Conservation (phyloP, 148 eudicot genomes). For the Fallopia convolvulus region DNA sequence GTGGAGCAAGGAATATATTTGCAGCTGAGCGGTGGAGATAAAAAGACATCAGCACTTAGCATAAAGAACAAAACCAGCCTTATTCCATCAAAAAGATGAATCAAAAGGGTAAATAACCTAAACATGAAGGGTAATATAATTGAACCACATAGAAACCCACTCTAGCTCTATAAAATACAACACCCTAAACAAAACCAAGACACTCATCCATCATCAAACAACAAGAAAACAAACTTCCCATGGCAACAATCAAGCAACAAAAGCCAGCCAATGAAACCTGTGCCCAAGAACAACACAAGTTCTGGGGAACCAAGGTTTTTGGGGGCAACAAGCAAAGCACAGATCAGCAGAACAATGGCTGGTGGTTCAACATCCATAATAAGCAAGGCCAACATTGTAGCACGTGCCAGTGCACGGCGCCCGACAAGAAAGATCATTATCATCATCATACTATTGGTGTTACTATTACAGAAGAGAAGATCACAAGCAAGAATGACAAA, state of each 20-base stretch:
- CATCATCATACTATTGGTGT: slow-evolving; percentile 1
- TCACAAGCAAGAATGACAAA: background rate
- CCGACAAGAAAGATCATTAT: slow-evolving; percentile 17
- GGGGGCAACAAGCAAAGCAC: slow-evolving; percentile 24
- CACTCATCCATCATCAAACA: background rate
- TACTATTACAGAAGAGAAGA: slow-evolving; percentile 15
- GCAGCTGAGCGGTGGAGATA: slow-evolving; percentile 2
- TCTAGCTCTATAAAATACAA: background rate
- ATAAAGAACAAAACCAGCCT: background rate
- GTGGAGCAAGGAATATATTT: slow-evolving; percentile 8
- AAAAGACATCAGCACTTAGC: slow-evolving; percentile 3
- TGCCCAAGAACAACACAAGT: slow-evolving; percentile 12
- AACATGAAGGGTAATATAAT: background rate
- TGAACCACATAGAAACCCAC: background rate
- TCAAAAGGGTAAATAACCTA: background rate
- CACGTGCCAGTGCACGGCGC: slow-evolving; percentile 17
- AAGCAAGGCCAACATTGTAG: slow-evolving; percentile 19
- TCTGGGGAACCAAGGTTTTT: slow-evolving; percentile 29
- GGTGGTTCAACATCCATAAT: background rate
- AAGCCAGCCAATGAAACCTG: slow-evolving; percentile 21
- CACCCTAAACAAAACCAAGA: background rate
- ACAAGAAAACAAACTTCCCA: slow-evolving; percentile 1
- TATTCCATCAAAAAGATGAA: background rate
- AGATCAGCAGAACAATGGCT: slow-evolving; percentile 8
- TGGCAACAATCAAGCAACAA: slow-evolving; percentile 33